Evolutionary conservation across 139 green algal species (phyloP).

Genomic region (Chlorella sorokiniana): DNA sequence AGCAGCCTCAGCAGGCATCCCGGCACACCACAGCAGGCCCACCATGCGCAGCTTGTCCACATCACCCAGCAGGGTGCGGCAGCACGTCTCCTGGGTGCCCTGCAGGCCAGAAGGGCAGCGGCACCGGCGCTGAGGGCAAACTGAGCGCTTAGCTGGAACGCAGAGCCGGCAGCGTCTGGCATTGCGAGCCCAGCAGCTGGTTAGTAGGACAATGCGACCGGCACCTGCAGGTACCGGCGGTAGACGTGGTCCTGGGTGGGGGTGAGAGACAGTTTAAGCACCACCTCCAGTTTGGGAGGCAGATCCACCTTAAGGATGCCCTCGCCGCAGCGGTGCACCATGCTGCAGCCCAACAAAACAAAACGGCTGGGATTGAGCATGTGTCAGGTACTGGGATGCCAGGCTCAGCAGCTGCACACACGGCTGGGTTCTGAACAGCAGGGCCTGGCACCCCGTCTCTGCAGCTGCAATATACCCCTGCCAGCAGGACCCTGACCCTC

Average conservation of each 20-base stretch:
- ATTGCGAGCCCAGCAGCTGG: background rate
- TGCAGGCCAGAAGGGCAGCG: background rate
- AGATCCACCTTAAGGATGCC: conserved; percentile 32
- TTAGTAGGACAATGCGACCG: background rate
- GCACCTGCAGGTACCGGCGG: conserved; percentile 29
- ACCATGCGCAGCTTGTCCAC: background rate
- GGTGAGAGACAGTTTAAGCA: conserved; percentile 49
- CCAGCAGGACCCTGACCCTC: no score
- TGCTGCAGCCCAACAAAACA: background rate
- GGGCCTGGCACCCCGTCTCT: no score
- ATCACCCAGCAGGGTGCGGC: background rate
- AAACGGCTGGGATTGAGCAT: background rate
- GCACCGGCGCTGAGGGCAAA: background rate
- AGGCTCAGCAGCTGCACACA: no score
- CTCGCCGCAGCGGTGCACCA: conserved; percentile 31
- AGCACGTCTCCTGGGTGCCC: background rate
- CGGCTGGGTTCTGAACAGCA: no score
- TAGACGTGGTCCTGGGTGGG: conserved; percentile 47
- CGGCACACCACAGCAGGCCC: background rate
- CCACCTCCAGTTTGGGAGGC: conserved; percentile 51
- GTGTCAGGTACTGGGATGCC: no score
- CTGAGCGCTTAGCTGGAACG: background rate
- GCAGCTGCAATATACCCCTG: no score
- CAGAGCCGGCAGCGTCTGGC: background rate
- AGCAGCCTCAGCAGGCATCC: background rate